Evolutionary conservation across 2,329 filamentous ascomycete genomes (phyloP).

Genomic region (Apiospora kogelbergensis): DNA sequence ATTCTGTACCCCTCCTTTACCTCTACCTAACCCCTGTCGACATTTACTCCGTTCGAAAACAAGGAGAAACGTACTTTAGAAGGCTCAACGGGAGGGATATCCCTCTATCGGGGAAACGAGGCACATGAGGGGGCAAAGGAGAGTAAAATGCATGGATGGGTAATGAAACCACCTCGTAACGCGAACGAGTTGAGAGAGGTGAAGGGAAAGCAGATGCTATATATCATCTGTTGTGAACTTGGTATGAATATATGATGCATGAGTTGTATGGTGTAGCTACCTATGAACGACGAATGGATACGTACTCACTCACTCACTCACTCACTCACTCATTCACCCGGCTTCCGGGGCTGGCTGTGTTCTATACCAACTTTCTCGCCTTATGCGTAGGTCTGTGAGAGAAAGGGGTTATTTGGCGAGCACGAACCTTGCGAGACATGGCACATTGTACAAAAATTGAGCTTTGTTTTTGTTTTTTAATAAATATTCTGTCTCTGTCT

Average conservation of each 20-base stretch:
- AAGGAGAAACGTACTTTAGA: not conserved
- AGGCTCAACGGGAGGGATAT: not conserved
- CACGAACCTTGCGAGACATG: not conserved
- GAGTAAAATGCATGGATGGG: not conserved
- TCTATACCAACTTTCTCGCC: not conserved
- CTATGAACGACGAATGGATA: not conserved
- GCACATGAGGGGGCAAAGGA: not conserved
- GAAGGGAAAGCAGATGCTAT: not conserved
- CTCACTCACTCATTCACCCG: not conserved
- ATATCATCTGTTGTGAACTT: not conserved
- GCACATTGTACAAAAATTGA: not conserved
- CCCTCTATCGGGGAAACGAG: not conserved
- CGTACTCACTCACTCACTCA: too few relatives aligned
- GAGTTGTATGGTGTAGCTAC: not conserved
- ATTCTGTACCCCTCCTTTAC: not conserved
- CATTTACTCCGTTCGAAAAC: not conserved
- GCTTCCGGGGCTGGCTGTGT: not conserved
- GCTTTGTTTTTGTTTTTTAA: not conserved
- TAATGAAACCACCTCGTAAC: not conserved
- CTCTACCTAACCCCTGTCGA: not conserved
- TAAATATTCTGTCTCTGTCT: not conserved
- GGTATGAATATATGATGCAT: conserved; percentile 1
- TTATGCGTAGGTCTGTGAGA: not conserved
- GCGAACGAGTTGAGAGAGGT: not conserved
- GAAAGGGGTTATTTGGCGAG: too few relatives aligned